phyloP scores from a whole-genome alignment of 106 monocot species.

The Dendrobium officinale region DNA sequence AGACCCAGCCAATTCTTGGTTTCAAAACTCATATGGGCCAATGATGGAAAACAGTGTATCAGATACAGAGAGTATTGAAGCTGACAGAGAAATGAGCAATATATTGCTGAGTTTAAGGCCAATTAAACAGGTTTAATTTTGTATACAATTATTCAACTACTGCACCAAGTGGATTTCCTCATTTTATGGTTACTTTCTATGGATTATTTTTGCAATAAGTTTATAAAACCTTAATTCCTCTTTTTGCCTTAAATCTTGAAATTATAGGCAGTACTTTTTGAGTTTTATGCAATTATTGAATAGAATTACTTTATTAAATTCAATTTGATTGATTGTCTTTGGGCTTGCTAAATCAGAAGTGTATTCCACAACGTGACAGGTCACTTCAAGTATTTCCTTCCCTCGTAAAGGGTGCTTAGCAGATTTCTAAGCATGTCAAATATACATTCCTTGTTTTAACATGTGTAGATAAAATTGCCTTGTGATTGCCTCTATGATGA shows the following conservation, averaged over 20 bases:
- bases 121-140: conserved; percentile 74
- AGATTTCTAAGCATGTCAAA: neutral
- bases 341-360: neutral
- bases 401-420: neutral
- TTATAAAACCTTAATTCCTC: neutral
- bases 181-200: neutral
- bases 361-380: neutral
- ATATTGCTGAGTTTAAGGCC: conserved; percentile 67
- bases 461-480: neutral
- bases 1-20: conserved; percentile 75
- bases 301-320: neutral
- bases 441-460: neutral
- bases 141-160: neutral
- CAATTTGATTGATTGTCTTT: neutral
- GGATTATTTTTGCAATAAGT: neutral
- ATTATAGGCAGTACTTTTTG: neutral
- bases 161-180: neutral
- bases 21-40: conserved; percentile 38
- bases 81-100: conserved; percentile 67
- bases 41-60: conserved; percentile 29
- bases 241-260: neutral
- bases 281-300: neutral
- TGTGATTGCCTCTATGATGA: neutral
- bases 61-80: conserved; percentile 64
- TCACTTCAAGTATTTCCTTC: neutral